phyloP scores from a whole-genome alignment of 78 protist genomes.

The Guillardia theta region DNA sequence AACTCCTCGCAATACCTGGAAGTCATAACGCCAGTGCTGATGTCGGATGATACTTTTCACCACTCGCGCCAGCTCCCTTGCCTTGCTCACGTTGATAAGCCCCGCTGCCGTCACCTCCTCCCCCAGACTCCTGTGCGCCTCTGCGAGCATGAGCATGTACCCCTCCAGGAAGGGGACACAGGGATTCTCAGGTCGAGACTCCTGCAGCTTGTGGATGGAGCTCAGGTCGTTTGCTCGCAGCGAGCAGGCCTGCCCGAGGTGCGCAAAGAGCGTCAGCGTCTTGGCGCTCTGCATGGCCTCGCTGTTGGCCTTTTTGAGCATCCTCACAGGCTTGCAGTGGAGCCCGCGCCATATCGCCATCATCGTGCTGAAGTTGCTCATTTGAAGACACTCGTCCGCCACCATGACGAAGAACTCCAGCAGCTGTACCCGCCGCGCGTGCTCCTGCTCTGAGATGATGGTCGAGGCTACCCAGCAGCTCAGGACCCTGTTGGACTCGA shows the following conservation, averaged over 20 bases:
- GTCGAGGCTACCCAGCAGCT: background rate
- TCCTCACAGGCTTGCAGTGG: background rate
- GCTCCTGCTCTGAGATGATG: background rate
- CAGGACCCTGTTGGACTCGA: background rate
- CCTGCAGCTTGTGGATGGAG: background rate
- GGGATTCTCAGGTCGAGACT: background rate
- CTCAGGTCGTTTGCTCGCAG: too few species aligned
- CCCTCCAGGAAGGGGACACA: background rate
- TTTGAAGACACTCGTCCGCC: background rate
- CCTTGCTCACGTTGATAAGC: background rate
- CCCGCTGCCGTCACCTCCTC: background rate
- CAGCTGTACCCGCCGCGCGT: background rate
- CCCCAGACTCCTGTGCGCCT: background rate
- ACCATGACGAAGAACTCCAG: background rate
- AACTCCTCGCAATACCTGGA: background rate
- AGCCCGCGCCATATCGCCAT: background rate
- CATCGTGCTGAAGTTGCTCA: conserved; percentile 2
- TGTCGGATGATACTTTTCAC: background rate
- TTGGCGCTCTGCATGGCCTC: background rate
- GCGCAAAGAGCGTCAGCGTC: background rate
- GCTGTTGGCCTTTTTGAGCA: background rate
- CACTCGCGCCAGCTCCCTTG: background rate
- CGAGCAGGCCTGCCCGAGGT: too few species aligned
- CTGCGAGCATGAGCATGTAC: background rate
- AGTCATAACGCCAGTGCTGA: conserved; percentile 10